Evolutionary conservation across 2,329 filamentous ascomycete genomes (phyloP).

Genomic region (Calonectria naviculata): DNA sequence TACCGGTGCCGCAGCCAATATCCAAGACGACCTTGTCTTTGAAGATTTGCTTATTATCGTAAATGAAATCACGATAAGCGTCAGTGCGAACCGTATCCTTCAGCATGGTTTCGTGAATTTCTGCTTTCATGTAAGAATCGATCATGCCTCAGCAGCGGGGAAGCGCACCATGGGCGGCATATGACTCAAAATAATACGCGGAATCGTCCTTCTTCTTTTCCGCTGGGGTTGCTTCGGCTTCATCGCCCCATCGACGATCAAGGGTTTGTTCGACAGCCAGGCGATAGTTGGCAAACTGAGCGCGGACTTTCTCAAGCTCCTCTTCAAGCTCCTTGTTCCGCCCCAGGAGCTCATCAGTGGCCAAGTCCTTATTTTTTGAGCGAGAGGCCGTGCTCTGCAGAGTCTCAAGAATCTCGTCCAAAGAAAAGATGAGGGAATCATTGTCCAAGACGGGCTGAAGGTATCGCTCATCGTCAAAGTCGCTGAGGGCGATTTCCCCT

Average conservation of each 20-base stretch:
- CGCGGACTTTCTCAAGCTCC: conserved; percentile 67
- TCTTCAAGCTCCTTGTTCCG: conserved; percentile 69
- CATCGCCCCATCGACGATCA: conserved; percentile 72
- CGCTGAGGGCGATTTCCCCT: conserved; percentile 67
- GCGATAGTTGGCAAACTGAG: conserved; percentile 74
- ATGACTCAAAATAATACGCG: conserved; percentile 70
- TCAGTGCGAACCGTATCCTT: conserved; percentile 91
- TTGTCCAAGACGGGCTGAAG: conserved; percentile 89
- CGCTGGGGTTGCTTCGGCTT: conserved; percentile 54
- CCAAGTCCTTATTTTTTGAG: conserved; percentile 45
- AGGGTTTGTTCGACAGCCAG: conserved; percentile 74
- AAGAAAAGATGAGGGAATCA: conserved; percentile 86
- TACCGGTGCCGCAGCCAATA: conserved; percentile 83
- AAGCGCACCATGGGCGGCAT: conserved; percentile 66
- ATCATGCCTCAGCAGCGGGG: neutral
- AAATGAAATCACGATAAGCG: conserved; percentile 94
- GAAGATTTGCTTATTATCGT: conserved; percentile 89
- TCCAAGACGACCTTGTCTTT: conserved; percentile 88
- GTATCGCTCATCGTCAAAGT: conserved; percentile 82
- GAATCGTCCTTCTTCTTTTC: conserved; percentile 47
- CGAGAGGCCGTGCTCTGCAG: conserved; percentile 54
- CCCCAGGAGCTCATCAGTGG: conserved; percentile 52
- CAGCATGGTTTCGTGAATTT: conserved; percentile 96
- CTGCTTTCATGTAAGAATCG: conserved; percentile 51
- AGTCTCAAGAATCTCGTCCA: conserved; percentile 76